Conservation (phyloP, 176 grass and related monocot species). For the Phoenix dactylifera region DNA sequence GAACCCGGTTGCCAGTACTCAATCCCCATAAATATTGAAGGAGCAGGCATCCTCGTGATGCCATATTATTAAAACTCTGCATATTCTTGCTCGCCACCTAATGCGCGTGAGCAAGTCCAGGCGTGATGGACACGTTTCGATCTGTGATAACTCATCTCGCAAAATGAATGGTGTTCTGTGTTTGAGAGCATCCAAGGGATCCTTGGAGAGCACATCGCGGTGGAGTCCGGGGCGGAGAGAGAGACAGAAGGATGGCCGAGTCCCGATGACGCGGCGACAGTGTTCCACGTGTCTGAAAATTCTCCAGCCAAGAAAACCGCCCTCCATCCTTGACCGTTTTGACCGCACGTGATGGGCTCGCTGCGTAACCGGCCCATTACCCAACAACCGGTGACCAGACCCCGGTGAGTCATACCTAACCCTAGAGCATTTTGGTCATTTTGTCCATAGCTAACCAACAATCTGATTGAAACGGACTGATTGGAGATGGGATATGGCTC, state of each 20-base stretch:
- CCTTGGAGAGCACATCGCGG: neutral
- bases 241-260: conserved; percentile 33
- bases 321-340: conserved; percentile 20
- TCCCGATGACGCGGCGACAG: conserved; percentile 7
- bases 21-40: too few species aligned
- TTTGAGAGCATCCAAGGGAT: neutral
- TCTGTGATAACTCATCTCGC: neutral
- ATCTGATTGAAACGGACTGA: too few species aligned
- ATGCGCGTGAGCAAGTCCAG: too few species aligned
- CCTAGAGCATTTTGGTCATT: too few species aligned
- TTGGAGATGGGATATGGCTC: too few species aligned
- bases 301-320: conserved; percentile 20
- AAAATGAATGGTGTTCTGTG: too few species aligned
- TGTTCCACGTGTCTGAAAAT: conserved; percentile 55
- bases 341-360: conserved; percentile 17
- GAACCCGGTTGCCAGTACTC: too few species aligned
- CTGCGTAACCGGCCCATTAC: too few species aligned
- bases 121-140: neutral
- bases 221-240: neutral
- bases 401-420: neutral
- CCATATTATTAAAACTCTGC: too few species aligned
- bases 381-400: neutral
- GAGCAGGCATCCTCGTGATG: too few species aligned
- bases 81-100: too few species aligned
- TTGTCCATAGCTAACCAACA: too few species aligned